phyloP scores from a whole-genome alignment of 768 basidiomycete species.

The Leucosporidium yakuticum region DNA sequence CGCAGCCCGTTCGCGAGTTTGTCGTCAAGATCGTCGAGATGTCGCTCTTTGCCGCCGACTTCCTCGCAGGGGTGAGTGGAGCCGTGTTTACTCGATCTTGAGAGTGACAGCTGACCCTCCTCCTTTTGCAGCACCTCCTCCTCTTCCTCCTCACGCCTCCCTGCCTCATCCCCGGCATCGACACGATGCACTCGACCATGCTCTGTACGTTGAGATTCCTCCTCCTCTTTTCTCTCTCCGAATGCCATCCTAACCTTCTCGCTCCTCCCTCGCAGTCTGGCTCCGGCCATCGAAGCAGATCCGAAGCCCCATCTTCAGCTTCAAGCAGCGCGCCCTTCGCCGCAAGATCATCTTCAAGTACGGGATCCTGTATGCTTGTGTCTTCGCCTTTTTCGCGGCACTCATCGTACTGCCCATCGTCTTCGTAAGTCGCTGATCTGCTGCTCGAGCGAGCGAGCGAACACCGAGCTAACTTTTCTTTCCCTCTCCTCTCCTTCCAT shows the following conservation, averaged over 20 bases:
- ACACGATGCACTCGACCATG: constrained; percentile 81
- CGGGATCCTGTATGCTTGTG: constrained; percentile 64
- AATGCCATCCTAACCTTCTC: too few species aligned
- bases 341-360: constrained; percentile 58
- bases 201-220: constrained; percentile 47
- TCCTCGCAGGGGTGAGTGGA: constrained; percentile 52
- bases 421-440: background rate
- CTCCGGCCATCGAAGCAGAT: constrained; percentile 89
- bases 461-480: too few species aligned
- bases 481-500: too few species aligned
- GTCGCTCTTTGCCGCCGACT: constrained; percentile 90
- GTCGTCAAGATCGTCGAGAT: constrained; percentile 96
- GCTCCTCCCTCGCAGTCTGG: constrained; percentile 55
- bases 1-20: constrained; percentile 96
- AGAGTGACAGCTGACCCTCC: constrained; percentile 44
- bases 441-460: too few species aligned
- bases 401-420: constrained; percentile 55
- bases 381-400: constrained; percentile 64
- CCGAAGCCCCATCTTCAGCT: constrained; percentile 77
- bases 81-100: too few species aligned
- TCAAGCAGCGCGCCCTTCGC: constrained; percentile 73
- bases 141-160: constrained; percentile 87
- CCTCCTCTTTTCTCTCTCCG: too few species aligned
- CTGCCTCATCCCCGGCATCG: constrained; percentile 81
- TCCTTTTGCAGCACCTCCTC: constrained; percentile 49